phyloP scores from a whole-genome alignment of 495 filamentous ascomycete species.

The Talaromyces stipitatus region DNA sequence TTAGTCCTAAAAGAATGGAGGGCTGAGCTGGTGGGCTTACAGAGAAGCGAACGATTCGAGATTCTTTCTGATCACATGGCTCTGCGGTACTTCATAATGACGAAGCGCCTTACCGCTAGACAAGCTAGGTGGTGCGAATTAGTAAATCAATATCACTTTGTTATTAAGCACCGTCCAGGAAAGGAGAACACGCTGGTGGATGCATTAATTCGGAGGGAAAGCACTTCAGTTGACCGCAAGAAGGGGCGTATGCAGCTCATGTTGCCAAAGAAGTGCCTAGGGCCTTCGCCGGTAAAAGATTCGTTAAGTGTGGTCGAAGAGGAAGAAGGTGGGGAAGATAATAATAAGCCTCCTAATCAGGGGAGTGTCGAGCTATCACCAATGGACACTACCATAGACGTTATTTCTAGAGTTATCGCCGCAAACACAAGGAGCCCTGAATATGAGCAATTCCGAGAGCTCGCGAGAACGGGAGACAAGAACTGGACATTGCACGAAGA shows the following conservation, averaged over 20 bases:
- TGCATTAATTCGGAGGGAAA: slow-evolving; percentile 9
- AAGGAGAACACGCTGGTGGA: slow-evolving; percentile 11
- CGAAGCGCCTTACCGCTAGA: slow-evolving; percentile 10
- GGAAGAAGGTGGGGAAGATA: too few species aligned
- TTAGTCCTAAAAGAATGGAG: slow-evolving; percentile 20
- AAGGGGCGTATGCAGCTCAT: too few species aligned
- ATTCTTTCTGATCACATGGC: slow-evolving; percentile 14
- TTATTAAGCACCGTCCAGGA: slow-evolving; percentile 6
- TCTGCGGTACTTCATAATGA: slow-evolving; percentile 19
- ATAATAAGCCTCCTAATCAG: too few species aligned
- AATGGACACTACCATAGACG: not conserved
- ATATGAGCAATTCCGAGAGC: not conserved
- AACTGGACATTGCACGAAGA: not conserved
- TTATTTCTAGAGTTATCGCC: not conserved
- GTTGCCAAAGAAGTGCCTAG: not conserved
- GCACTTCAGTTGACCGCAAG: too few species aligned
- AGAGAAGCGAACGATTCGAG: slow-evolving; percentile 5
- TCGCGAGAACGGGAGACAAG: not conserved
- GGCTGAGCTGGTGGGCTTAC: slow-evolving; percentile 10
- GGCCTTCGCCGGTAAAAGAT: too few species aligned
- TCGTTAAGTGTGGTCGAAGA: too few species aligned
- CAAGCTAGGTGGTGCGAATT: slow-evolving; percentile 15
- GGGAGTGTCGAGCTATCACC: not conserved
- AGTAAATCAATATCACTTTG: slow-evolving; percentile 10
- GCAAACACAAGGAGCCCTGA: not conserved